Evolutionary conservation across 805 yeast genomes (phyloP).

Genomic region (Metschnikowia vanudenii): DNA sequence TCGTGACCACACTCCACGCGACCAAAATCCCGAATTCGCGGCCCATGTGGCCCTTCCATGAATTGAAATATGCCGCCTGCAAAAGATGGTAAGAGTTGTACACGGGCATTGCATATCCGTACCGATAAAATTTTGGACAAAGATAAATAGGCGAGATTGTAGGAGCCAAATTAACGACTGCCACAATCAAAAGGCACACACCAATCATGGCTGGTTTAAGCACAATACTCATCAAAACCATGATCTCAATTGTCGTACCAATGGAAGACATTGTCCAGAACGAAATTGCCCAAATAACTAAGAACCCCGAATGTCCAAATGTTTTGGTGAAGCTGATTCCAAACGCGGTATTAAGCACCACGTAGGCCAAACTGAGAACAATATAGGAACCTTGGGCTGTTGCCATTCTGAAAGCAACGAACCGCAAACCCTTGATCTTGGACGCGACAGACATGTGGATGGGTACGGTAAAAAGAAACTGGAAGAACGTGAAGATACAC

Average conservation of each 20-base stretch:
- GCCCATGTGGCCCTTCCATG: constrained; percentile 37
- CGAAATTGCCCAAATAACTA: constrained; percentile 33
- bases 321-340: constrained; percentile 22
- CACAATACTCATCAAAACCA: constrained; percentile 24
- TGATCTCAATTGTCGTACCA: constrained; percentile 30
- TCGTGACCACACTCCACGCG: constrained; percentile 32
- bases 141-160: constrained; percentile 32
- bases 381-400: constrained; percentile 31
- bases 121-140: constrained; percentile 31
- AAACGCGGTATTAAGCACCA: constrained; percentile 30
- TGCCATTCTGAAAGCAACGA: constrained; percentile 24
- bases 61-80: constrained; percentile 32
- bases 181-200: constrained; percentile 26
- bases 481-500: constrained; percentile 35
- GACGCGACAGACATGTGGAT: constrained; percentile 29
- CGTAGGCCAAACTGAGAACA: constrained; percentile 28
- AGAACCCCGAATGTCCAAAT: constrained; percentile 33
- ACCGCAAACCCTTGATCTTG: constrained; percentile 27
- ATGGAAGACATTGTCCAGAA: constrained; percentile 31
- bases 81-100: constrained; percentile 29
- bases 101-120: constrained; percentile 41
- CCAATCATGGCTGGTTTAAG: constrained; percentile 31
- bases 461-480: constrained; percentile 28
- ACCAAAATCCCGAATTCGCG: constrained; percentile 30
- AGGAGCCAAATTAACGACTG: constrained; percentile 32